Percentiles rank a stretch among this genome's conserved stretches.
phyloP scores from a whole-genome alignment of 2,329 filamentous ascomycete species.

The Microcera coccophila region DNA sequence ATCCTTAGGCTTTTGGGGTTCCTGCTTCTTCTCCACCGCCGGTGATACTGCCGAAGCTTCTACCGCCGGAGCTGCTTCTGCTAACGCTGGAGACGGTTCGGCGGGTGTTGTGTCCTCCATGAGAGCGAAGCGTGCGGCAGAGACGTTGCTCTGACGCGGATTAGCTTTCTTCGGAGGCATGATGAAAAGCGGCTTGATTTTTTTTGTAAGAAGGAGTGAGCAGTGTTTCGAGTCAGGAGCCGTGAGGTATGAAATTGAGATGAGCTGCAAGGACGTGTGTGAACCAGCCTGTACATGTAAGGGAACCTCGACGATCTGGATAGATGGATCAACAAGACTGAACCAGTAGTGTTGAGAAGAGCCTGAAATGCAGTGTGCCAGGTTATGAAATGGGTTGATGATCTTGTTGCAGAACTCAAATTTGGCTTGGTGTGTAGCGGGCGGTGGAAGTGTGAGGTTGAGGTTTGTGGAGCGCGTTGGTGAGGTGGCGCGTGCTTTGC shows the following conservation, averaged over 20 bases:
- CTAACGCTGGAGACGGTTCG: conserved; percentile 14
- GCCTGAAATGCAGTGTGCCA: too few relatives aligned
- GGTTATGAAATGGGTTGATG: not conserved
- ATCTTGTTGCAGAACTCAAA: not conserved
- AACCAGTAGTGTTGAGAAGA: too few relatives aligned
- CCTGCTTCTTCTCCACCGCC: conserved; percentile 32
- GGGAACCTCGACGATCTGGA: too few relatives aligned
- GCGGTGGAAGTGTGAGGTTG: conserved; percentile 6
- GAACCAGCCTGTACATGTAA: too few relatives aligned
- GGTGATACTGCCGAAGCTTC: conserved; percentile 21
- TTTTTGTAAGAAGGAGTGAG: too few relatives aligned
- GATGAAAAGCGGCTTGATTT: too few relatives aligned
- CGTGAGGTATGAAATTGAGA: too few relatives aligned
- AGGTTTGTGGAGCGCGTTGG: conserved; percentile 9
- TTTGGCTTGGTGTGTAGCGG: not conserved
- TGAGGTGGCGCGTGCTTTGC: conserved; percentile 26
- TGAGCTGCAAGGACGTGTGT: too few relatives aligned
- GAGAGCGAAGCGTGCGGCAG: conserved; percentile 43
- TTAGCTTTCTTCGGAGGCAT: conserved; percentile 59
- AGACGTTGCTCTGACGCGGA: conserved; percentile 43
- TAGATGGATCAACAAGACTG: too few relatives aligned
- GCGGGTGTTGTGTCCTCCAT: conserved; percentile 38
- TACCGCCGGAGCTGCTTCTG: conserved; percentile 16
- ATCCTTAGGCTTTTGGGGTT: conserved; percentile 24
- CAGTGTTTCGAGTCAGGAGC: too few relatives aligned